Evolutionary conservation across 345 rosid species (phyloP).

Genomic region (Eucalyptus marginata): DNA sequence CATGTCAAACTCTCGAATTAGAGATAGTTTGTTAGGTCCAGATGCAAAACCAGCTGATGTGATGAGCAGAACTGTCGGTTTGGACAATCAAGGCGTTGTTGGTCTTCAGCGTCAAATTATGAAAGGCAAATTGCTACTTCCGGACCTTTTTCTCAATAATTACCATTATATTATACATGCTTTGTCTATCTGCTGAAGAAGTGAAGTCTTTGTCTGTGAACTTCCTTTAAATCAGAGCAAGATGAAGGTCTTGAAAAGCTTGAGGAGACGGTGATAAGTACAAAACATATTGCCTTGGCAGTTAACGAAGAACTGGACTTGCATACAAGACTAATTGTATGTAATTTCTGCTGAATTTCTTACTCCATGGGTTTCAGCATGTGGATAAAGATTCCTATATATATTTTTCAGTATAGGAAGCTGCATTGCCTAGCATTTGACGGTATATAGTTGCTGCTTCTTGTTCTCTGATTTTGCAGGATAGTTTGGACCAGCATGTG

Average conservation of each 20-base stretch:
- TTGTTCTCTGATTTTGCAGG: constrained; percentile 8
- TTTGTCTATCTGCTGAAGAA: background rate
- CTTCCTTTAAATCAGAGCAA: constrained; percentile 20
- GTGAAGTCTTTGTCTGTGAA: background rate
- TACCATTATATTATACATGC: background rate
- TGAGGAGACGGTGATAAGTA: constrained; percentile 29
- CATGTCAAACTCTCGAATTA: constrained; percentile 24
- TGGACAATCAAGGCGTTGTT: constrained; percentile 31
- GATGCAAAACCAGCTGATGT: constrained; percentile 16
- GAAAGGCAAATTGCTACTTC: constrained; percentile 12
- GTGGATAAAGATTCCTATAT: background rate
- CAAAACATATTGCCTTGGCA: constrained; percentile 36
- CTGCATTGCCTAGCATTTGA: background rate
- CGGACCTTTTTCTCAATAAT: background rate
- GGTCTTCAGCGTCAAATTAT: constrained; percentile 29
- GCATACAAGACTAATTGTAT: constrained; percentile 27
- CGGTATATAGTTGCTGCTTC: background rate
- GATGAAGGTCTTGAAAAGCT: constrained; percentile 36
- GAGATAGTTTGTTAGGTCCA: constrained; percentile 30
- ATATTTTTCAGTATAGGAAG: background rate
- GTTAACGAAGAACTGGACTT: constrained; percentile 36
- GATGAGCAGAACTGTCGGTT: constrained; percentile 11
- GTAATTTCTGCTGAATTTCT: background rate
- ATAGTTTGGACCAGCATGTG: constrained; percentile 29
- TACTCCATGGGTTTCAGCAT: background rate